phyloP scores from a whole-genome alignment of 192 early-diverging fungal species.

The Martensiomyces pterosporus region DNA sequence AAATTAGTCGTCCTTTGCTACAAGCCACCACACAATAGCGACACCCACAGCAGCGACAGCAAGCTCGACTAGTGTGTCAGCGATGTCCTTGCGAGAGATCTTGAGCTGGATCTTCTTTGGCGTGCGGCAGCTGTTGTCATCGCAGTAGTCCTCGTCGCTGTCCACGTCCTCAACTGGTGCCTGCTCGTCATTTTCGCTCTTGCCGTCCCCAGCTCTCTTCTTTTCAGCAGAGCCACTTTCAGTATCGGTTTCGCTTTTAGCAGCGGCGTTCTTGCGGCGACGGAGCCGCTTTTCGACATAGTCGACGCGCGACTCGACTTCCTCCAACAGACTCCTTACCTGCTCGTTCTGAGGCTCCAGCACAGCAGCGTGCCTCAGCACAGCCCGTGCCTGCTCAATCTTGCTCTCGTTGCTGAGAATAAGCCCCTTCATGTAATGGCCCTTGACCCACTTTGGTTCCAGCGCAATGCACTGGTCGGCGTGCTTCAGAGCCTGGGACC shows the following conservation, averaged over 20 bases:
- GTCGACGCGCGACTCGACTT: conserved; percentile 42
- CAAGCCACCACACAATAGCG: conserved; percentile 40
- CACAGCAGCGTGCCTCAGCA: conserved; percentile 23
- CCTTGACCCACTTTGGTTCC: conserved; percentile 50
- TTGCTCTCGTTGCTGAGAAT: conserved; percentile 48
- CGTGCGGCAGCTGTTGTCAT: conserved; percentile 36
- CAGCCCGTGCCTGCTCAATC: conserved; percentile 36
- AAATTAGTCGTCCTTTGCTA: conserved; percentile 7
- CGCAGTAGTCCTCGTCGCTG: conserved; percentile 48
- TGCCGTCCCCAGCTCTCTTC: conserved; percentile 1
- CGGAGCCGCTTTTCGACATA: conserved; percentile 45
- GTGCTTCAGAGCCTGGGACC: conserved; percentile 47
- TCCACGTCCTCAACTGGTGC: conserved; percentile 40
- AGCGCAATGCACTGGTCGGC: conserved; percentile 52
- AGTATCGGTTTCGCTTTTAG: conserved; percentile 5
- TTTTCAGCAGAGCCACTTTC: neutral
- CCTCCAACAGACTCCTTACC: conserved; percentile 37
- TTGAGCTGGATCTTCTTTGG: conserved; percentile 38
- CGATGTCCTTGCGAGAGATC: conserved; percentile 38
- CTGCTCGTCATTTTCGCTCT: conserved; percentile 10
- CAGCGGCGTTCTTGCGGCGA: conserved; percentile 21
- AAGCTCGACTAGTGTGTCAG: conserved; percentile 29
- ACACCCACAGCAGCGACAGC: conserved; percentile 36
- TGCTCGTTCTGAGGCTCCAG: conserved; percentile 37
- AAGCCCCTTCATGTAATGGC: conserved; percentile 49